Percentiles rank a stretch among this genome's conserved stretches.
These are phyloP conservation scores for Calocera viscosa DNA, from an alignment of 768 basidiomycete species.

Conservation along the genomic window DNA sequence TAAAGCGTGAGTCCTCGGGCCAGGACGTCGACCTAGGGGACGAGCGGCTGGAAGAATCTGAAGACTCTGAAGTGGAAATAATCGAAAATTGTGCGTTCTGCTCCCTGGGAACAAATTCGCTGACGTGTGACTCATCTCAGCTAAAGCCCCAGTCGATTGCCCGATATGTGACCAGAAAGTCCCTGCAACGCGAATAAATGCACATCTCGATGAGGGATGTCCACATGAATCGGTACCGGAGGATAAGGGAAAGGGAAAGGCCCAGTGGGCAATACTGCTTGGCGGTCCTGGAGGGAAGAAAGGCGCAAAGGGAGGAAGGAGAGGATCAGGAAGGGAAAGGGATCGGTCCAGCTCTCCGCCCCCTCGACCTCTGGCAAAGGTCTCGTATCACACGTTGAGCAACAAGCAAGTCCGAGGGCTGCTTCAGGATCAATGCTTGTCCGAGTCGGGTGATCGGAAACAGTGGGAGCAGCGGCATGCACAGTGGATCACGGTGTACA, in stretches of 20 bases:
- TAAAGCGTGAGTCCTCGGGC: background rate
- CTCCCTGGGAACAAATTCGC: background rate
- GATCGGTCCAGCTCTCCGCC: conserved; percentile 10
- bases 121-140: conserved; percentile 15
- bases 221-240: conserved; percentile 21
- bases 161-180: conserved; percentile 47
- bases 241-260: conserved; percentile 32
- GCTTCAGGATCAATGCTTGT: conserved; percentile 39
- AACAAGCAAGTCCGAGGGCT: conserved; percentile 48
- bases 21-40: background rate
- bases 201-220: conserved; percentile 56
- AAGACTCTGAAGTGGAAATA: conserved; percentile 15
- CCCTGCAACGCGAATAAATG: conserved; percentile 40
- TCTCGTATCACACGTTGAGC: conserved; percentile 51
- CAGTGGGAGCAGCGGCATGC: conserved; percentile 46
- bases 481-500: conserved; percentile 59
- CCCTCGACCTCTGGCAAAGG: conserved; percentile 32
- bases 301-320: background rate
- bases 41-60: conserved; percentile 6
- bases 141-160: conserved; percentile 35
- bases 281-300: background rate
- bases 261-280: conserved; percentile 22
- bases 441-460: conserved; percentile 40
- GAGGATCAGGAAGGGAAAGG: background rate
- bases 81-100: conserved; percentile 20